A percentile compares a stretch with the other conserved stretches of the same genome.
Conservation (phyloP, 2,329 filamentous ascomycete species). For the Dothistroma pini region DNA sequence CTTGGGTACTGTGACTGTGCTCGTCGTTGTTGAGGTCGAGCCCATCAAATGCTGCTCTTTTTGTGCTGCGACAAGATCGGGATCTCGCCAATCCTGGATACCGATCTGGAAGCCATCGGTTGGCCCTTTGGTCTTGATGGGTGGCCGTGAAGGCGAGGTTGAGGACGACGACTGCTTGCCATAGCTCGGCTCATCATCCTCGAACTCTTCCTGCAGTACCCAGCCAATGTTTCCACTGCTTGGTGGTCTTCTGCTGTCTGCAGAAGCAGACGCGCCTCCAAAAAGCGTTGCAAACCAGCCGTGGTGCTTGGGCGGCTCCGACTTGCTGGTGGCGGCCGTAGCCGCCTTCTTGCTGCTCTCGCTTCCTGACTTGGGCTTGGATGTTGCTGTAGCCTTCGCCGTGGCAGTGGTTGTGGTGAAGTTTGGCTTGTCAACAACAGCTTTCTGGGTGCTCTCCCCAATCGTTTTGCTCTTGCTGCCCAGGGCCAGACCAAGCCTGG, state of each 20-base stretch:
- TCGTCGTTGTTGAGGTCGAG: slow-evolving; percentile 24
- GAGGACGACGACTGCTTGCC: slow-evolving; percentile 22
- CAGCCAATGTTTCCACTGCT: slow-evolving; percentile 72
- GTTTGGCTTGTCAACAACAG: slow-evolving; percentile 25
- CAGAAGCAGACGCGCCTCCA: slow-evolving; percentile 15
- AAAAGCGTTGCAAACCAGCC: slow-evolving; percentile 48
- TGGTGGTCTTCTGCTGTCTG: slow-evolving; percentile 60
- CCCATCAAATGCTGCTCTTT: slow-evolving; percentile 27
- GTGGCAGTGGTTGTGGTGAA: slow-evolving; percentile 28
- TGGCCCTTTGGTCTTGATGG: slow-evolving; percentile 33
- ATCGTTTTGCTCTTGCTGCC: slow-evolving; percentile 21
- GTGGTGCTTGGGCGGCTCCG: slow-evolving; percentile 8
- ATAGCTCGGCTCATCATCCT: slow-evolving; percentile 53
- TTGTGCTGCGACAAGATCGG: slow-evolving; percentile 59
- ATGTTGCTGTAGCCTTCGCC: slow-evolving; percentile 18
- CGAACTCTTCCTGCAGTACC: slow-evolving; percentile 65
- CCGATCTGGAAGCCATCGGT: slow-evolving; percentile 72
- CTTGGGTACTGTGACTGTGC: slow-evolving; percentile 22
- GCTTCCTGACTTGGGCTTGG: slow-evolving; percentile 13
- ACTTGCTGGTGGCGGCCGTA: slow-evolving; percentile 13
- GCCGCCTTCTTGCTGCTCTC: slow-evolving; percentile 27
- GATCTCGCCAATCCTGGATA: slow-evolving; percentile 83
- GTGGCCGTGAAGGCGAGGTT: slow-evolving; percentile 31
- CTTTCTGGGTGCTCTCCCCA: slow-evolving; percentile 11
- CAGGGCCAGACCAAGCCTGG: slow-evolving; percentile 45